These are phyloP conservation scores for Breviolum minutum DNA, from an alignment of 73 alveolate species.

Conservation along the genomic window DNA sequence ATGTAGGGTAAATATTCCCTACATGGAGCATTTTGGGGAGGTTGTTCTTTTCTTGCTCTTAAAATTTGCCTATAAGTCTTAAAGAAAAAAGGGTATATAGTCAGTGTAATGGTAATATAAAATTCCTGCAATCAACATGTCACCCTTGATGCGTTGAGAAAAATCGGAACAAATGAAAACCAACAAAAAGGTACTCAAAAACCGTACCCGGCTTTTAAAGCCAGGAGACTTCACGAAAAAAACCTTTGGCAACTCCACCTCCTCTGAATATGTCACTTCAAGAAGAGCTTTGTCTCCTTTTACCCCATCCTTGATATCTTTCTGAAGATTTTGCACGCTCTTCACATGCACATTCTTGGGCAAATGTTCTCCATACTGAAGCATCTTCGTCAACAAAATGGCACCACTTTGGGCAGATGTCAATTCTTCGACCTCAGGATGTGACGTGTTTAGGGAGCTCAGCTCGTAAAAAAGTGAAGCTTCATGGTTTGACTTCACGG, in stretches of 20 bases:
- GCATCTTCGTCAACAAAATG: constrained; percentile 32
- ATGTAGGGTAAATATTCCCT: not conserved
- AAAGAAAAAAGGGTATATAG: no score
- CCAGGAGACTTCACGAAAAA: constrained; percentile 51
- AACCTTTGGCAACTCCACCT: constrained; percentile 23
- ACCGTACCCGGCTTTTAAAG: not conserved
- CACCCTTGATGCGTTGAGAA: no score
- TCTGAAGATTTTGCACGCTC: constrained; percentile 21
- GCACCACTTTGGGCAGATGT: constrained; percentile 45
- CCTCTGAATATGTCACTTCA: constrained; percentile 22
- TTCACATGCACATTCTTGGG: constrained; percentile 31
- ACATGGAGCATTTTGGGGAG: no score
- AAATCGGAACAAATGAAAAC: no score
- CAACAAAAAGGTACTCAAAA: no score
- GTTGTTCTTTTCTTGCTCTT: no score
- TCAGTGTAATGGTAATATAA: no score
- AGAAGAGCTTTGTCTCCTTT: constrained; percentile 91
- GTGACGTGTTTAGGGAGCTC: not conserved
- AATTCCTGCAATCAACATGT: no score
- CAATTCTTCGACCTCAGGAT: constrained; percentile 52
- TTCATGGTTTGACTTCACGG: not conserved
- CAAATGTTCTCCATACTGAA: constrained; percentile 37
- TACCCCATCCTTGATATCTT: constrained; percentile 48
- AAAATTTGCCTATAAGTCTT: no score
- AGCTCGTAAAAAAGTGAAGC: not conserved